Evolutionary conservation across 2,329 filamentous ascomycete species (phyloP), one percentile per base, ranked within the genome.

Genomic region (Alternaria sp.): DNA sequence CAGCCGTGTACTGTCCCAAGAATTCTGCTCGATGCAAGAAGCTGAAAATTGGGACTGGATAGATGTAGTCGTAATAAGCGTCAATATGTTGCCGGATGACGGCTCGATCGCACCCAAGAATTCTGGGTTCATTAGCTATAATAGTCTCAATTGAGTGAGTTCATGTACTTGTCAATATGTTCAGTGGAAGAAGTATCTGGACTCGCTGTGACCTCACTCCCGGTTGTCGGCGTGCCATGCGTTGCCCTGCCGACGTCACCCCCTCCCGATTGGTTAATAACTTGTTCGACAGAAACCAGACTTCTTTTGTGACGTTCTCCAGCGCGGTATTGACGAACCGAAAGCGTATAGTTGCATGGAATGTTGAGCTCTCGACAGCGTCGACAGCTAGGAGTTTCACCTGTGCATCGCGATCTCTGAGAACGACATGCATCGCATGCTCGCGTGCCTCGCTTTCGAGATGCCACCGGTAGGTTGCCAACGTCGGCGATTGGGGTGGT

Each of bases 1-100:
- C 53, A 14, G 39, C 36, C 7, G 49, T 14, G 30, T 57, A 63
- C 18, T 39, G 52, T 3, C 30, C n/a, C 11, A 63, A 20, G 20
- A 57, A 52, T n/a, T 63, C 61, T 32, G 57, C 57, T 26, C 52
- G 61, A 41, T 63, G 61, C 7, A 63, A 43, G 30, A 63, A 63
- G 41, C 52, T 60, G 43, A 56, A 60, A 7, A 41, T 7, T 22
- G 47, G 53, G 4, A 63, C 46, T 9, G 61, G 61, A 22, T 63
- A 57, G 16, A 60, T 57, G 57, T 57, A 60, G 20, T 54, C 47
- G 44, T 60, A 63, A 38, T 57, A 63, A 7, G 57, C 57, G 16
- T 63, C 61, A 39, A 63, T 54, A 32, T 60, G 57, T 8, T 41
- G 57, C 34, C 57, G 36, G 16, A 44, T 48, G 34, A 34, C 22